Base-by-base conservation (phyloP, 169 alveolate genomes). In the Cryptosporidium tyzzeri region DNA sequence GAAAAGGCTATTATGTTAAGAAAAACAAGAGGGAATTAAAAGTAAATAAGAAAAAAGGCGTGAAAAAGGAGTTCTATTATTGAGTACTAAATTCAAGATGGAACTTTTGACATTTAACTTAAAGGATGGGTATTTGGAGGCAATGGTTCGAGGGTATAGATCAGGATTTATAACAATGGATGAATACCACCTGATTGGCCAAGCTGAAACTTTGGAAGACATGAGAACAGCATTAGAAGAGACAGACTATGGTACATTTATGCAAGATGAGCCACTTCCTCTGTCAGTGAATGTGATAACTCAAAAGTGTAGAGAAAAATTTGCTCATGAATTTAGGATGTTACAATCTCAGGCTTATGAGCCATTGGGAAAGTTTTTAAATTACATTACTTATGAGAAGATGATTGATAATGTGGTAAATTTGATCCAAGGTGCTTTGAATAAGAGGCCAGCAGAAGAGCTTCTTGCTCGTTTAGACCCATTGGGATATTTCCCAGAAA, bases 391-490 rank as follows among this genome's bases (percentile, higher is more conserved):
- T 96, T 96, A 92, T 80, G 99, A 97, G 91, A 97, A 97, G 86
- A 97, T 98, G 99, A 98, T 98, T 65, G 99, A 98, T 86, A 98
- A 98, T 92, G 99, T 98, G 62, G 97, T 98, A 73, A 98, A 97
- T 91, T 96, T 98, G 87, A 96, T 98, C 71, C 99, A 98, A 91
- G 99, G 99, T 21, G 95, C 97, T 45, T 94, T 97, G 91, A 98
- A 98, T 95, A 97, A 96, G 70, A 95, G 94, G 80, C 84, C 95
- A 21, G 96, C 97, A 4, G 97, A 95, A 73, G 98, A 96, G 68
- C 93, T 96, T 41, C 91, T 96, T 85, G 96, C 98, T 33, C 94
- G 99, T 44, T 94, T 95, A 53, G 99, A 98, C 91, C 99, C 99
- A 26, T 93, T 98, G 33, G 99, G 99, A 41, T 97, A 96, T 95